These are phyloP conservation scores for Paecilomyces sp. DNA, from an alignment of 2,329 filamentous ascomycete species.

Conservation along the genomic window DNA sequence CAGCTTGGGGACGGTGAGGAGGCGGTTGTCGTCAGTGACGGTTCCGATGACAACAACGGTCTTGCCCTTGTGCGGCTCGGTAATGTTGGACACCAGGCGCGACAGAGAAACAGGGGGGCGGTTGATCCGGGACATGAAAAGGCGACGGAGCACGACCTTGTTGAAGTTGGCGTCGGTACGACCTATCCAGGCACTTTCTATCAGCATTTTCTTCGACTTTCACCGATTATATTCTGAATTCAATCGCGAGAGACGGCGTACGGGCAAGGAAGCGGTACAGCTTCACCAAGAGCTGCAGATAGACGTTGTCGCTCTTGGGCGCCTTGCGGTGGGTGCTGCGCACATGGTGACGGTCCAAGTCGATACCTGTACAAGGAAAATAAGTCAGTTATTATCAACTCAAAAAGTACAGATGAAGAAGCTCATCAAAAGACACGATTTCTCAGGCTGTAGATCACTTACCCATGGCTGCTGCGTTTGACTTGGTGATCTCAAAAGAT, in stretches of 20 bases:
- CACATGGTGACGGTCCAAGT: constrained; percentile 57
- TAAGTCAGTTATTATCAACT: neutral
- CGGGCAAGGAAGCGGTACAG: constrained; percentile 94
- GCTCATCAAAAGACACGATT: neutral
- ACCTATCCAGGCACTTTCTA: constrained; percentile 45
- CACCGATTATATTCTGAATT: constrained; percentile 6
- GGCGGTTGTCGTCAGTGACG: constrained; percentile 95
- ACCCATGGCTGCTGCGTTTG: constrained; percentile 39
- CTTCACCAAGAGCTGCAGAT: constrained; percentile 96
- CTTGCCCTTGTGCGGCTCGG: constrained; percentile 56
- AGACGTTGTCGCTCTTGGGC: constrained; percentile 97
- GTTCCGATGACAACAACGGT: constrained; percentile 92
- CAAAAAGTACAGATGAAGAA: constrained; percentile 1
- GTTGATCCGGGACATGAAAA: constrained; percentile 99
- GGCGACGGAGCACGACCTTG: constrained; percentile 93
- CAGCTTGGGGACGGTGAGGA: constrained; percentile 83
- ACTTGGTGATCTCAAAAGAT: constrained; percentile 31
- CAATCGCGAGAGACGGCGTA: constrained; percentile 38
- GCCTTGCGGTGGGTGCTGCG: constrained; percentile 74
- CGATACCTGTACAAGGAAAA: constrained; percentile 38
- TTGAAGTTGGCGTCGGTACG: constrained; percentile 98
- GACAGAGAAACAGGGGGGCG: constrained; percentile 90
- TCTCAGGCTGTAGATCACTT: constrained; percentile 7
- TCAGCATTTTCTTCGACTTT: constrained; percentile 10
- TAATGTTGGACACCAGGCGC: constrained; percentile 65